Conservation (phyloP, 2,329 filamentous ascomycete genomes). For the Fusarium scirpi region DNA sequence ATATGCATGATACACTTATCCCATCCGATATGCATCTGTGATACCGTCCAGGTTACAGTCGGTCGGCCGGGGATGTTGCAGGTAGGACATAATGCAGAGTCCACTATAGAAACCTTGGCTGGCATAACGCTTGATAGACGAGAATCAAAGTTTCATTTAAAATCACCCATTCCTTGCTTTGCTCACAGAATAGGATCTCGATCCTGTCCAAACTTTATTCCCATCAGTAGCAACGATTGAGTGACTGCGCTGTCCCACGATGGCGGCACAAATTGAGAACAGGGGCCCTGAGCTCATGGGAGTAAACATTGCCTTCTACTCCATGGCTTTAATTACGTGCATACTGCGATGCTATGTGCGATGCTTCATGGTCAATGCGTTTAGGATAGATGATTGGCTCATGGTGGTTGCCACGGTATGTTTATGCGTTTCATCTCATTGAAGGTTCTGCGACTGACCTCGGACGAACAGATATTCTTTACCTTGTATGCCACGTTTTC, state of each 20-base stretch:
- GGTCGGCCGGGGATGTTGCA: background rate
- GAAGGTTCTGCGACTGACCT: slow-evolving; percentile 36
- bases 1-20: slow-evolving; percentile 6
- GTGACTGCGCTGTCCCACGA: slow-evolving; percentile 9
- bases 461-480: slow-evolving; percentile 45
- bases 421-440: background rate
- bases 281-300: slow-evolving; percentile 49
- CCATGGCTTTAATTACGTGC: slow-evolving; percentile 44
- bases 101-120: background rate
- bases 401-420: slow-evolving; percentile 51
- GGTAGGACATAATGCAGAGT: background rate
- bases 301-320: slow-evolving; percentile 50
- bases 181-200: background rate
- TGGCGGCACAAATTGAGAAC: slow-evolving; percentile 40
- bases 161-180: background rate
- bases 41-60: slow-evolving; percentile 13
- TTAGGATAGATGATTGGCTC: slow-evolving; percentile 54
- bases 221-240: background rate
- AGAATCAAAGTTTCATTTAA: slow-evolving; percentile 17
- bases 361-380: slow-evolving; percentile 49
- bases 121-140: background rate
- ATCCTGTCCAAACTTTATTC: slow-evolving; percentile 21
- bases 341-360: slow-evolving; percentile 52
- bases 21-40: background rate
- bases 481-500: slow-evolving; percentile 30